Conservation (phyloP, 2,329 filamentous ascomycete genomes). For the Aspergillus sp. region DNA sequence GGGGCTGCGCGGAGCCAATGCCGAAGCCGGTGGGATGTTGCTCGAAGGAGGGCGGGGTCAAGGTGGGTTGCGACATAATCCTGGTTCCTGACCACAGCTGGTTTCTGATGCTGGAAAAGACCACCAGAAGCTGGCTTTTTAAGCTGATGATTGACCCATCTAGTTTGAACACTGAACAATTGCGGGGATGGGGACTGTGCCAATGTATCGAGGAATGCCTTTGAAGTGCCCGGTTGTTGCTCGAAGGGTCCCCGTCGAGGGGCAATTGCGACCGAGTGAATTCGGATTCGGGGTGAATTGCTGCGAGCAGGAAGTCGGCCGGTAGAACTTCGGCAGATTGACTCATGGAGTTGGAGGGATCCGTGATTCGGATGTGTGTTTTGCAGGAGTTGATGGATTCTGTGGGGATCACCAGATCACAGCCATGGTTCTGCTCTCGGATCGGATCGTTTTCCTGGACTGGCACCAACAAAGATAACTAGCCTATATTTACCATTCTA, state of each 20-base stretch:
- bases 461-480: no score
- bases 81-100: not conserved
- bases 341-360: no score
- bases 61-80: slow-evolving; percentile 1
- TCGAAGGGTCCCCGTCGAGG: not conserved
- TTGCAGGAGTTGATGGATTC: not conserved
- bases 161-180: no score
- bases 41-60: not conserved
- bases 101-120: no score
- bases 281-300: not conserved
- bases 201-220: not conserved
- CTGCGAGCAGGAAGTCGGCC: not conserved
- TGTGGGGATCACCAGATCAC: not conserved
- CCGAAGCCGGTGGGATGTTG: slow-evolving; percentile 23
- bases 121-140: no score
- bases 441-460: no score
- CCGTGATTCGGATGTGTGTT: no score
- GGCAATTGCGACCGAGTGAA: slow-evolving; percentile 1
- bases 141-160: no score
- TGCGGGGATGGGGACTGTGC: no score
- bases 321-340: slow-evolving; percentile 2
- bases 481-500: no score
- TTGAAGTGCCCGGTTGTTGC: not conserved
- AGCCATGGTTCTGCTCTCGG: no score
- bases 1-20: slow-evolving; percentile 22